phyloP scores from a whole-genome alignment of 148 eudicot species.

The Diospyros kaki region DNA sequence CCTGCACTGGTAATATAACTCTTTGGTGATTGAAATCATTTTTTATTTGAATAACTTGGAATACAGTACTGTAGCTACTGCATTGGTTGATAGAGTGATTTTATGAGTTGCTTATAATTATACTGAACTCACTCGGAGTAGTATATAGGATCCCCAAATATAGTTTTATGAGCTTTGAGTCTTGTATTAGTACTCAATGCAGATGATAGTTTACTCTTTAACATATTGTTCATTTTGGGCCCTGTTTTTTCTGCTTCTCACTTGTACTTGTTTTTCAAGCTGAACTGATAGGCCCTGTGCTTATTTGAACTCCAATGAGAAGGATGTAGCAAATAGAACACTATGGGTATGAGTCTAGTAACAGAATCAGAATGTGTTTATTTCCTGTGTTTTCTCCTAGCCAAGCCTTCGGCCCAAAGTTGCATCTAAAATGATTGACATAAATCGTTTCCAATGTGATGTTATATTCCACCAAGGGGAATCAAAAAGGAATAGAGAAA shows the following conservation, averaged over 20 bases:
- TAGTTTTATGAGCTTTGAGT: not conserved
- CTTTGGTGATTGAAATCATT: not conserved
- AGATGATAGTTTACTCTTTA: not conserved
- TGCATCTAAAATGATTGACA: not conserved
- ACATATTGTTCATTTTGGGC: not conserved
- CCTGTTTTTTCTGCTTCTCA: not conserved
- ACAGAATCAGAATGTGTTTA: not conserved
- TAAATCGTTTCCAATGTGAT: not conserved
- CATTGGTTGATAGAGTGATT: not conserved
- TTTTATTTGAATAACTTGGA: not conserved
- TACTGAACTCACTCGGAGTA: not conserved
- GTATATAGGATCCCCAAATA: too few relatives aligned
- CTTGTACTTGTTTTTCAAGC: too few relatives aligned
- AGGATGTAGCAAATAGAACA: not conserved
- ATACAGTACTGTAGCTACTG: not conserved
- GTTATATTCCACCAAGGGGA: not conserved
- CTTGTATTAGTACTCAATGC: not conserved
- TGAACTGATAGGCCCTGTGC: not conserved
- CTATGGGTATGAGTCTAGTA: not conserved
- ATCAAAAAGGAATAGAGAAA: too few relatives aligned
- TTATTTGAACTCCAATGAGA: not conserved
- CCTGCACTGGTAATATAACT: slow-evolving; percentile 65
- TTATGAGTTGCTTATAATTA: not conserved
- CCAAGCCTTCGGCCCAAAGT: not conserved
- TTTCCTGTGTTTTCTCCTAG: not conserved